Conservation (phyloP, 2,329 filamentous ascomycete species). For the Stagonosporopsis vannaccii region DNA sequence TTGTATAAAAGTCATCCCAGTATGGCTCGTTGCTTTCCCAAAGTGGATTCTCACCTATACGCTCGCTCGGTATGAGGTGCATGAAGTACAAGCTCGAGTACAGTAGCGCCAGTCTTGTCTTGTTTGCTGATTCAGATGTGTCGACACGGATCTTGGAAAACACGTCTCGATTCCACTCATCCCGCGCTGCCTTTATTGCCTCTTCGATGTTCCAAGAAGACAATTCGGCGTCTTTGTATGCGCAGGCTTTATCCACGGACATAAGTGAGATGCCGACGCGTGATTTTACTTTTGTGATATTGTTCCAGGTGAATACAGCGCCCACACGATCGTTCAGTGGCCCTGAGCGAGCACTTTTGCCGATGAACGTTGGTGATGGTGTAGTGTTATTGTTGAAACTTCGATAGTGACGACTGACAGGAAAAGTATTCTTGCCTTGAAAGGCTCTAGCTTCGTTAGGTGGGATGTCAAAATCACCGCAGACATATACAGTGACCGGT, state of each 20-base stretch:
- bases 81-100: constrained; percentile 49
- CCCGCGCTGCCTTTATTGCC: constrained; percentile 51
- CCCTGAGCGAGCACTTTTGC: constrained; percentile 37
- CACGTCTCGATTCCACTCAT: constrained; percentile 60
- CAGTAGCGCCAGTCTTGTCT: constrained; percentile 41
- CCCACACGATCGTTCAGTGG: constrained; percentile 56
- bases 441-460: constrained; percentile 38
- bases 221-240: constrained; percentile 57
- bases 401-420: constrained; percentile 43
- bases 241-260: constrained; percentile 55
- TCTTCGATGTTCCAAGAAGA: constrained; percentile 53
- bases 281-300: constrained; percentile 54
- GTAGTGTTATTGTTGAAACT: constrained; percentile 40
- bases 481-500: constrained; percentile 46
- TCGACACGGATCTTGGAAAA: constrained; percentile 62
- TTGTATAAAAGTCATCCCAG: constrained; percentile 73
- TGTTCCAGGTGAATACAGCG: constrained; percentile 59
- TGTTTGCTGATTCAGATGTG: constrained; percentile 36
- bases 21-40: constrained; percentile 74
- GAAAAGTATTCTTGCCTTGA: constrained; percentile 49
- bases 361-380: constrained; percentile 40
- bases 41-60: constrained; percentile 69
- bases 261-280: constrained; percentile 61
- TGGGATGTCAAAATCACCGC: constrained; percentile 43
- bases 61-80: constrained; percentile 48